Base-by-base conservation (phyloP, 305 asterid genomes). In the Fraxinus latifolia region DNA sequence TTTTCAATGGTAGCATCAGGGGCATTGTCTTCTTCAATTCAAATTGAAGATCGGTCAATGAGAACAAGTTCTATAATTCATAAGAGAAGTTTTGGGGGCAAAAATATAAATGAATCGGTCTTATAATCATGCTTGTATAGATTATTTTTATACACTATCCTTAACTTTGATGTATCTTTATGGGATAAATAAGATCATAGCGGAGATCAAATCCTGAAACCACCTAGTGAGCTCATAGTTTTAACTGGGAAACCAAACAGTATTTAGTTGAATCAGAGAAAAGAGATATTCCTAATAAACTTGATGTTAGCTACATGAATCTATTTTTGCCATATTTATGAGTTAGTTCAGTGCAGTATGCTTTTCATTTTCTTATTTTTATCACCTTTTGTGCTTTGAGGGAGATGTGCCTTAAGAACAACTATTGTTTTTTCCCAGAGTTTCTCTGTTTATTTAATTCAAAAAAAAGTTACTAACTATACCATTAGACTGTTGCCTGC, bases 391-490 rank as follows among this genome's bases (percentile, higher is more conserved):
- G 3, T 7, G 19, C 3, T 47, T 39, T 53, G 31, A 37, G 23
- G 42, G 32, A 65, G 36, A 47, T 65, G 44, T 27, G 23, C 81
- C 27, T 84, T 80, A 34, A 62, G 65, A 73, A 60, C 76, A 50
- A 55, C 82, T 65, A 1, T 42, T 23, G 32, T 65, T 83, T 34
- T 37, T 39, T 42, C 58, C 12, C 65, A 1, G 19, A 25, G 12
- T 79, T 77, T 34, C 33, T 12, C 37, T 36, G 33, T 77, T 50
- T 23, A 37, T 76, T 78, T 74, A 39, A 32, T 7, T 2, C 33
- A 23, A 39, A 32, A 25, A 39, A 7, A 19, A 5, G 5, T 70
- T 14, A 68, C 42, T 44, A 37, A 44, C 44, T 50, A 82, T 36
- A 65, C 31, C 79, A 50, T 53, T 27, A 60, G 73, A 34, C 53